These are phyloP conservation scores for Ophiostoma quercus DNA, from an alignment of 2,329 filamentous ascomycete genomes.

Conservation along the genomic window DNA sequence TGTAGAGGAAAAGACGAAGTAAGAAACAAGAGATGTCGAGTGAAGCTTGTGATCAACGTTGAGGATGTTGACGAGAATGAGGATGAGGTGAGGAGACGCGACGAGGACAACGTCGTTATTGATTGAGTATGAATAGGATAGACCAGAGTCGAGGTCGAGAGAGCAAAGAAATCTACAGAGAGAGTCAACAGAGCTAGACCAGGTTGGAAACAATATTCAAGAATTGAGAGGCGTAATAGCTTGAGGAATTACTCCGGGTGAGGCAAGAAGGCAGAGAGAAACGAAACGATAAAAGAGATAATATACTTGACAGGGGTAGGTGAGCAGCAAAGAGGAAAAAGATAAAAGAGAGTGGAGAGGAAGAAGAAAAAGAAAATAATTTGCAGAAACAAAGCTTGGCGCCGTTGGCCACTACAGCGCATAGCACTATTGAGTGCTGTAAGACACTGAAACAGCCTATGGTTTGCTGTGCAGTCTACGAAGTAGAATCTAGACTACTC, in stretches of 20 bases:
- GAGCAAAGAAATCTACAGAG: not conserved
- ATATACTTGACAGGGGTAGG: not conserved
- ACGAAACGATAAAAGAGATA: not conserved
- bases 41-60: not conserved
- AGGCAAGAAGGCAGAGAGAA: no score
- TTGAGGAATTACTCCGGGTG: not conserved
- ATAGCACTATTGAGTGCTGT: not conserved
- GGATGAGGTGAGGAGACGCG: not conserved
- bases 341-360: not conserved
- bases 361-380: not conserved
- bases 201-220: slow-evolving; percentile 3
- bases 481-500: no score
- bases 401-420: not conserved
- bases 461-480: not conserved
- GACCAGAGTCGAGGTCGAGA: not conserved
- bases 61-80: not conserved
- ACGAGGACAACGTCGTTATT: not conserved
- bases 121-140: not conserved
- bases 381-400: not conserved
- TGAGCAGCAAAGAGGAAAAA: not conserved
- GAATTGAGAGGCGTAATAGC: slow-evolving; percentile 1
- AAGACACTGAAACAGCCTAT: not conserved
- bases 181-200: not conserved
- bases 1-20: not conserved
- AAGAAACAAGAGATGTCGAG: not conserved